These are phyloP conservation scores for Astragalus membranaceus DNA, from an alignment of 306 rosid species.

Conservation along the genomic window DNA sequence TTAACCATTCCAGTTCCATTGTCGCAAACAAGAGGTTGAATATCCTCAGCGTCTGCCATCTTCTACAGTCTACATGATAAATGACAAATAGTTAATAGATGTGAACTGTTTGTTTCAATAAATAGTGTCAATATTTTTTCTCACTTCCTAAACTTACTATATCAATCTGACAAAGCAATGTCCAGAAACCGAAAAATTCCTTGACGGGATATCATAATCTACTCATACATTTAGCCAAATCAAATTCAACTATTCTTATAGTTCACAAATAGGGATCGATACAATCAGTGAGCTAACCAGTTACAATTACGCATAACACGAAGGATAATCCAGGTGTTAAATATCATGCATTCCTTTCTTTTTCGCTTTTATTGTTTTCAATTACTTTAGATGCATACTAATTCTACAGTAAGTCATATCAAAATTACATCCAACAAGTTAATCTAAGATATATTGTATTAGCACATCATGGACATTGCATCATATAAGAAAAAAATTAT, in stretches of 20 bases:
- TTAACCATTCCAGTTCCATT: slow-evolving; percentile 99
- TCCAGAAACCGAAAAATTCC: neutral
- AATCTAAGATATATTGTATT: neutral
- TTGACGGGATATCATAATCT: neutral
- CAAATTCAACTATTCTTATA: neutral
- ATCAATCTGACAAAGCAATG: neutral
- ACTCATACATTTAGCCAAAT: slow-evolving; percentile 2
- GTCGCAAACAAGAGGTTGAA: slow-evolving; percentile 99
- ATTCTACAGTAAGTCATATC: neutral
- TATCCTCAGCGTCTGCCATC: slow-evolving; percentile 97
- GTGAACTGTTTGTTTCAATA: neutral
- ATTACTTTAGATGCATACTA: neutral
- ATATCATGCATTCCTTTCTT: neutral
- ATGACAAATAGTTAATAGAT: slow-evolving; percentile 8
- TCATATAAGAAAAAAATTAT: neutral
- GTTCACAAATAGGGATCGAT: neutral
- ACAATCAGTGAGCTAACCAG: neutral
- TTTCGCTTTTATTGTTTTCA: neutral
- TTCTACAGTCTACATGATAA: slow-evolving; percentile 37
- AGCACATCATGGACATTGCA: neutral
- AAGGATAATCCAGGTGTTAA: neutral
- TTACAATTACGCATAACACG: neutral
- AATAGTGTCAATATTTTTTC: too few species aligned
- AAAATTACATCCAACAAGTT: neutral
- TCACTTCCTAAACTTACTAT: neutral